Conservation (phyloP, 2,329 filamentous ascomycete species). For the Colletotrichum sp. region DNA sequence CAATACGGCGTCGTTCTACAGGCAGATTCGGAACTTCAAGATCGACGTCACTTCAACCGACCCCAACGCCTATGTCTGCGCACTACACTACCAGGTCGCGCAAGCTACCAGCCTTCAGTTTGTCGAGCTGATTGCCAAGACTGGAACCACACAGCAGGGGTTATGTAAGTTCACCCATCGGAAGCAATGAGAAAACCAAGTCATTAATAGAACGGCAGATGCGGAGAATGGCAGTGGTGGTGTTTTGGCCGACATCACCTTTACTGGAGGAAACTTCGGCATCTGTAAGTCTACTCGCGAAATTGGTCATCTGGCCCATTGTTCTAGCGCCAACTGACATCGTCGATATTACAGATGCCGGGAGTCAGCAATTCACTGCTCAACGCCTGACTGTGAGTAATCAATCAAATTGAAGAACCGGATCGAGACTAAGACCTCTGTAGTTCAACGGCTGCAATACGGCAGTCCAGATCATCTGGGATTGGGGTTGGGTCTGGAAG, state of each 20-base stretch:
- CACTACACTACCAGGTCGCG: constrained; percentile 58
- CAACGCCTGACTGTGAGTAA: constrained; percentile 54
- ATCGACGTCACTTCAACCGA: neutral
- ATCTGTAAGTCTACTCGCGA: constrained; percentile 22
- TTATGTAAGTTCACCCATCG: neutral
- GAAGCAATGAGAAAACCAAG: accelerated
- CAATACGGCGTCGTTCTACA: constrained; percentile 33
- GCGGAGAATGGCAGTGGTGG: constrained; percentile 40
- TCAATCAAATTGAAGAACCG: accelerated
- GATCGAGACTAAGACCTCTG: neutral
- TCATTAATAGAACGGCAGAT: neutral
- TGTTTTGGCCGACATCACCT: constrained; percentile 63
- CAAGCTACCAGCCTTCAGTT: constrained; percentile 61
- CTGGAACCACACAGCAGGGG: constrained; percentile 22
- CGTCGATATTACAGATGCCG: constrained; percentile 32
- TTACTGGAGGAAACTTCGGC: constrained; percentile 49
- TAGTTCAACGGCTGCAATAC: constrained; percentile 69
- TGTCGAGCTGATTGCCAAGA: constrained; percentile 43
- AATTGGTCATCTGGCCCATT: neutral
- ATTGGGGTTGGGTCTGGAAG: constrained; percentile 66
- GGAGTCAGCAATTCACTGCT: constrained; percentile 73
- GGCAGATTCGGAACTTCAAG: neutral
- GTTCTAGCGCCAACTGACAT: neutral
- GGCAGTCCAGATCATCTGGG: constrained; percentile 72
- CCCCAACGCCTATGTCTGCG: neutral